Evolutionary conservation across 352 stramenopile species (phyloP), one percentile per base, ranked within the genome.

Genomic region (Elongisporangium senticosum): DNA sequence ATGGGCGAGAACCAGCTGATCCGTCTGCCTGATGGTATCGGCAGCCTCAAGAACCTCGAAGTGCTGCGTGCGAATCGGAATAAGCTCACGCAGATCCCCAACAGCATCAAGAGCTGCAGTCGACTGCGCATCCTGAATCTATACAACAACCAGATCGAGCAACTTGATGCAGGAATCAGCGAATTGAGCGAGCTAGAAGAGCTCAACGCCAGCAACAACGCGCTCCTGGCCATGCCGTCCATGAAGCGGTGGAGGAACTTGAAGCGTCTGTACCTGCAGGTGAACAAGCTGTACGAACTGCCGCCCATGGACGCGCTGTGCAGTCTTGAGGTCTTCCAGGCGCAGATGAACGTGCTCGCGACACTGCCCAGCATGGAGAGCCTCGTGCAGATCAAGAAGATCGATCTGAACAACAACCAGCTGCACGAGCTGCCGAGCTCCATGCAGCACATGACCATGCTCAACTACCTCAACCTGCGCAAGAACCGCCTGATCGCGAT

Each of bases 321-420:
- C n/a, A 77, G 83, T 19, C 66, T 92, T 17, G 75, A 90, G 53
- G 59, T 88, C 22, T 58, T 89, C 19, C 77, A 86, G 19, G 62
- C 77, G 4, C 74, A 90, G 53, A 70, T 84, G 50, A 95, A 93
- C 49, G 60, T 67, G 19, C 65, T 95, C 8, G 68, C 65, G 47
- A 69, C 66, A 23, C 64, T 92, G 49, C 86, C 78, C 13, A 75
- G 58, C 49, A 87, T 93, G 78, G 68, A 77, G 22, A 84, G 75
- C 13, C 65, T 90, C 26, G 67, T 77, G 5, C 67, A 76, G 24
- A 56, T 95, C 26, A 79, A 85, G 53, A 92, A 86, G 65, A 77
- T 95, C 8, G 86, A 95, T 54, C 69, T 87, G 28, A 89, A 83
- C 55, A 87, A 69, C 47, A 94, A 95, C 61, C 66, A 67, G 40